phyloP scores from a whole-genome alignment of 139 green algal species.

The Asterochloris sp. region DNA sequence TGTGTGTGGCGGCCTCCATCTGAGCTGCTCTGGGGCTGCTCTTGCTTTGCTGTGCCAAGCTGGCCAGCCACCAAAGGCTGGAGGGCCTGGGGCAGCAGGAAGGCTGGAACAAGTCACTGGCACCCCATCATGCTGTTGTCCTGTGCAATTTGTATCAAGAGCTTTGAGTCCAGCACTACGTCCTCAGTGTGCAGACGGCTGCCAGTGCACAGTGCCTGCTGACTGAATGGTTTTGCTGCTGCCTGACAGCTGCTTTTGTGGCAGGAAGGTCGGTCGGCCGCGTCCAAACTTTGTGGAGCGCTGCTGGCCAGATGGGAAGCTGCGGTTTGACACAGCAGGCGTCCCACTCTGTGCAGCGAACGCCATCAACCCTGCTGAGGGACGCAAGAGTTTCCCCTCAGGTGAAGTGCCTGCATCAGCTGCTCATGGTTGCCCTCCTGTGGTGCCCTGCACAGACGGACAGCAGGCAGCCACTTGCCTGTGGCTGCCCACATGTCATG shows the following conservation, averaged over 20 bases:
- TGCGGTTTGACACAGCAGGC: conserved; percentile 18
- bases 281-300: conserved; percentile 52
- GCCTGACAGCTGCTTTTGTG: not conserved
- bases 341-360: conserved; percentile 27
- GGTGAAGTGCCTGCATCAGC: not conserved
- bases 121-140: not conserved
- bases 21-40: not conserved
- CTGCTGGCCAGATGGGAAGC: conserved; percentile 53
- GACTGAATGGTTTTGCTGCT: not conserved
- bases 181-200: too few species aligned
- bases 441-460: too few species aligned
- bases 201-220: not conserved
- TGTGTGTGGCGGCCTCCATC: not conserved
- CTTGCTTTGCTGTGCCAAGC: not conserved
- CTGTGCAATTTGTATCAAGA: not conserved
- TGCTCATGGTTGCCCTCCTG: not conserved
- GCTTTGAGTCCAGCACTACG: not conserved
- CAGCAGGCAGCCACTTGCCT: too few species aligned
- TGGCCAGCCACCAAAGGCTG: not conserved
- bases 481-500: too few species aligned
- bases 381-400: conserved; percentile 43
- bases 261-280: conserved; percentile 34
- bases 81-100: not conserved
- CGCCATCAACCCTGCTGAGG: conserved; percentile 36
- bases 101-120: not conserved